Evolutionary conservation across 164 flowering plant species (phyloP), one percentile per base, ranked within the genome.

Genomic region (Akebia trifoliata): DNA sequence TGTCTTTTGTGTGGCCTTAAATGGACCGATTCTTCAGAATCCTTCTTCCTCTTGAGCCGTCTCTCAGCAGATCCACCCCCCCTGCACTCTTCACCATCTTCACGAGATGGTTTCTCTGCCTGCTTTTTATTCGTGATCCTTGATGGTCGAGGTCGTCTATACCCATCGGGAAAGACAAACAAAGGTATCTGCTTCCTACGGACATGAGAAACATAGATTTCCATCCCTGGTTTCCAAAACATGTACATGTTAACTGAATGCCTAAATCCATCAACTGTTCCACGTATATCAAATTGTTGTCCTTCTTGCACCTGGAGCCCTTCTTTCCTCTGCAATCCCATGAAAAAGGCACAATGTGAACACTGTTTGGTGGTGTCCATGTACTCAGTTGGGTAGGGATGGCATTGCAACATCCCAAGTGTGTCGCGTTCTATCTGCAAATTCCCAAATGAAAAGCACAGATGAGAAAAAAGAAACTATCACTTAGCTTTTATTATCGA

Each of bases 401-500:
- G 99, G 67, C 97, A 90, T 64, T 86, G 96, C 79, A 94, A 67
- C 82, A 76, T 83, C 63, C 95, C 95, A 55, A 21, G 64, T 14
- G 97, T 94, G 61, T 90, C 99, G 18, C 99, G 73, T 68, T 94
- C 99, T 56, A 94, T 90, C 99, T 94, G 84, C 72, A 72, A 63
- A 54, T 1, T 54, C 8, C 14, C 29, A 51, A 26, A 52, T n/a
- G 4, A 34, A 52, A 4, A 60, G 22, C 26, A 17, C n/a, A n/a
- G n/a, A n/a, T 58, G 8, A 32, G 7, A 57, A 45, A 31, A 2
- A 30, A 31, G 2, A 5, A 21, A 26, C 7, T n/a, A n/a, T n/a
- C n/a, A n/a, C n/a, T n/a, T n/a, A n/a, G n/a, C n/a, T n/a, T n/a
- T n/a, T n/a, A n/a, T n/a, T n/a, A n/a, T n/a, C n/a, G n/a, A n/a